These are phyloP conservation scores for Globisporangium solare DNA, from an alignment of 352 stramenopile genomes.

Conservation along the genomic window DNA sequence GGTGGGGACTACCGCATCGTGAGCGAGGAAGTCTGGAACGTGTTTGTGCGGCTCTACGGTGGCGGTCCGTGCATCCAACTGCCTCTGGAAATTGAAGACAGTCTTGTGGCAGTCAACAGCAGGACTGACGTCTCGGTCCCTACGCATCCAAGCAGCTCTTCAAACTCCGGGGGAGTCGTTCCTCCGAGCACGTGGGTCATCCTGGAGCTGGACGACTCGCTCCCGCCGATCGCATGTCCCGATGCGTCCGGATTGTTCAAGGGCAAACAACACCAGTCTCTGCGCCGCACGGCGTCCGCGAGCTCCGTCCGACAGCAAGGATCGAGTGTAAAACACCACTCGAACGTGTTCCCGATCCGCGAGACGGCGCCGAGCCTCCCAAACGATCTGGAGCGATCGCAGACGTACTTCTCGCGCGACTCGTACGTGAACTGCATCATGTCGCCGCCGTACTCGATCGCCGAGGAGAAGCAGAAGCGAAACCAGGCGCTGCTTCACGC, in stretches of 20 bases:
- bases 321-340: neutral
- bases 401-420: slow-evolving; percentile 13
- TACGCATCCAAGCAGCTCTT: neutral
- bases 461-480: neutral
- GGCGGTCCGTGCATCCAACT: slow-evolving; percentile 60
- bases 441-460: neutral
- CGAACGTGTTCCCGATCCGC: slow-evolving; percentile 10
- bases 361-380: slow-evolving; percentile 12
- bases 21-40: slow-evolving; percentile 62
- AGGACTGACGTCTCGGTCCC: neutral
- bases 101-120: neutral
- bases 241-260: slow-evolving; percentile 7
- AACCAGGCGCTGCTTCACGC: neutral
- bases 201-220: slow-evolving; percentile 42
- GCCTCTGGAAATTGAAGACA: slow-evolving; percentile 7
- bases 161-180: neutral
- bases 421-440: slow-evolving; percentile 16
- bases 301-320: neutral
- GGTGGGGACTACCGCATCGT: slow-evolving; percentile 57
- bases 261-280: slow-evolving; percentile 8
- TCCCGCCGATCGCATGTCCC: slow-evolving; percentile 12
- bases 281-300: slow-evolving; percentile 10
- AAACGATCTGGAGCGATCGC: slow-evolving; percentile 5
- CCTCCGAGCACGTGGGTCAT: slow-evolving; percentile 36
- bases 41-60: slow-evolving; percentile 54